Evolutionary conservation across 1,284 basidiomycete species (phyloP).

Genomic region (Rhodotorula sp.): DNA sequence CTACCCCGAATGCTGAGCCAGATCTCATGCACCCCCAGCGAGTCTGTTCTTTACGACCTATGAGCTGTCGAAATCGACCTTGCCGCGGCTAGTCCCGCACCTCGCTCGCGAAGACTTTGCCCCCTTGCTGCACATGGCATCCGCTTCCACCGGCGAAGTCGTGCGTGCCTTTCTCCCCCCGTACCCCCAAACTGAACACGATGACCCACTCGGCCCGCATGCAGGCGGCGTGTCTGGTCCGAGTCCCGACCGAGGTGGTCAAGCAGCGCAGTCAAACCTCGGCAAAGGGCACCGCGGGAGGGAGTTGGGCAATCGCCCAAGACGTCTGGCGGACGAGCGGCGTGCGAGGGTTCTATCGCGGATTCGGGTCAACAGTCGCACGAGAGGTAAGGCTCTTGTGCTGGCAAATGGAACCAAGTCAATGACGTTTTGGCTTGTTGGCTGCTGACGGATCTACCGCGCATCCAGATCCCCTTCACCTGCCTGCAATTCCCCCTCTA

Average conservation of each 20-base stretch:
- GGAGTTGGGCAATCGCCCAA: slow-evolving; percentile 51
- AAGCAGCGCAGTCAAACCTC: slow-evolving; percentile 80
- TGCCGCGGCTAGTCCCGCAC: slow-evolving; percentile 53
- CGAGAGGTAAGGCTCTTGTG: slow-evolving; percentile 60
- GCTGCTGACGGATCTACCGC: neutral
- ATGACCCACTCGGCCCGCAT: neutral
- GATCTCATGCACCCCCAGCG: slow-evolving; percentile 56
- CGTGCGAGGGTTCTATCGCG: slow-evolving; percentile 69
- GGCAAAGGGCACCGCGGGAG: slow-evolving; percentile 57
- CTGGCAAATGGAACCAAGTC: neutral
- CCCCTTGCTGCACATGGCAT: slow-evolving; percentile 49
- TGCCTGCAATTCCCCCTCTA: slow-evolving; percentile 97
- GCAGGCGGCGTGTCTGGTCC: slow-evolving; percentile 83
- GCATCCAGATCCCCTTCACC: slow-evolving; percentile 84
- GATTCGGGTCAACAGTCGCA: slow-evolving; percentile 73
- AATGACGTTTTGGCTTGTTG: neutral
- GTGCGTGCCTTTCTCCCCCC: slow-evolving; percentile 25
- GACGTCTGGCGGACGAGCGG: slow-evolving; percentile 55
- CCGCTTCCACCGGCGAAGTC: slow-evolving; percentile 49
- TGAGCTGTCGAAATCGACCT: slow-evolving; percentile 74
- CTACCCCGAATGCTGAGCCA: neutral
- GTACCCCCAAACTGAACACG: too few relatives aligned
- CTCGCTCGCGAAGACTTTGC: slow-evolving; percentile 28
- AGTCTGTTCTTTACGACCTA: slow-evolving; percentile 95
- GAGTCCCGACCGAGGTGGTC: slow-evolving; percentile 91